These are phyloP conservation scores for Marasmius sp. DNA, from an alignment of 1,284 basidiomycete species.

Conservation along the genomic window DNA sequence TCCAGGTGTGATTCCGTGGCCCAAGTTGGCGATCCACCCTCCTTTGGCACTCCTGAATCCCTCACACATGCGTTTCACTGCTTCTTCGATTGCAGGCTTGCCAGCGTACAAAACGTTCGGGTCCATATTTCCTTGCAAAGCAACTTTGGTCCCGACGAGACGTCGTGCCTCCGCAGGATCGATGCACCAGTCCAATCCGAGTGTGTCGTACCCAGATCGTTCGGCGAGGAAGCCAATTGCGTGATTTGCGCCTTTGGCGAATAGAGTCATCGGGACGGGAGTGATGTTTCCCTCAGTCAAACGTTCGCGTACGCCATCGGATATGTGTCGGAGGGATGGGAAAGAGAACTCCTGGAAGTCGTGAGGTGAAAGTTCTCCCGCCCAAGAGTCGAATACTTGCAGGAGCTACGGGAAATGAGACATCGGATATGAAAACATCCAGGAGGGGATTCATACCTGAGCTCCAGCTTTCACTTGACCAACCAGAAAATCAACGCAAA, in stretches of 20 bases:
- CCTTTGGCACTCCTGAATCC: conserved; percentile 67
- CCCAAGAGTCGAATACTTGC: conserved; percentile 96
- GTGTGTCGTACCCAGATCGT: conserved; percentile 75
- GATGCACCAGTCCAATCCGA: conserved; percentile 90
- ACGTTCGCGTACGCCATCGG: conserved; percentile 58
- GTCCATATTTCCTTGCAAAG: conserved; percentile 95
- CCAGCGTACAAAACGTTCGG: conserved; percentile 88
- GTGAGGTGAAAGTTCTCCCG: conserved; percentile 84
- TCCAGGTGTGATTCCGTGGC: conserved; percentile 97
- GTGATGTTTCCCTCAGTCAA: conserved; percentile 59
- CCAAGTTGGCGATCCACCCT: conserved; percentile 95
- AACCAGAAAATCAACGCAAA: conserved; percentile 85
- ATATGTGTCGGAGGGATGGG: conserved; percentile 65
- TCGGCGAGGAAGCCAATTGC: conserved; percentile 57
- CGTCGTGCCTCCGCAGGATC: conserved; percentile 70
- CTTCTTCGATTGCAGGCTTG: conserved; percentile 81
- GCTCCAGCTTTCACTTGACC: conserved; percentile 92
- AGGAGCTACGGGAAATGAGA: conserved; percentile 59
- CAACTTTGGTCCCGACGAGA: conserved; percentile 63
- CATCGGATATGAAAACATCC: conserved; percentile 9
- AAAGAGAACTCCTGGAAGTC: conserved; percentile 81
- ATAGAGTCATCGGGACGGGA: conserved; percentile 81
- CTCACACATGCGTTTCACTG: conserved; percentile 83
- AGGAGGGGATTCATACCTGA: conserved; percentile 56
- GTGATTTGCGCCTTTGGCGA: conserved; percentile 89